Evolutionary conservation across 352 stramenopile genomes (phyloP), one percentile per base, ranked within the genome.

Genomic region (Phytophthora vignae): DNA sequence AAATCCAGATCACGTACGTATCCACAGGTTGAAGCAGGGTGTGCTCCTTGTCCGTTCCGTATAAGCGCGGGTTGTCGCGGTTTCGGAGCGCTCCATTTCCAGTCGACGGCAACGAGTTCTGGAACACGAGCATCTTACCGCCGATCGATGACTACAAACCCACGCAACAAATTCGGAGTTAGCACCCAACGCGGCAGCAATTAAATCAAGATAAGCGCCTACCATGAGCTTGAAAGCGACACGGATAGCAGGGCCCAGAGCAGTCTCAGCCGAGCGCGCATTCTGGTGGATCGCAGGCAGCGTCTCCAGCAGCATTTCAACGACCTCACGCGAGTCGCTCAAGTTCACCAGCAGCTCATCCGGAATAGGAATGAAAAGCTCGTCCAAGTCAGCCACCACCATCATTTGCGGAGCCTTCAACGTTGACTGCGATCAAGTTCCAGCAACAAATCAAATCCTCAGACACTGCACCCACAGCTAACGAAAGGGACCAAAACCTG

Each of bases 281-380:
- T 98, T 83, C 83, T 95, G 75, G 76, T 91, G 93, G 90, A 99
- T 91, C 27, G 81, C 42, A 60, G 97, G 97, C 4, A 99, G 84
- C 49, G 87, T 94, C 65, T 99, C 97, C 40, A 99, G 87, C 67
- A 99, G 94, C 48, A 85, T 80, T 46, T 99, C 97, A 17, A 99
- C 84, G 11, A 99, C 83, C 11, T 96, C 83, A 40, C 97, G 87
- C 44, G 88, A 98, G 71, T 99, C 89, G 40, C 89, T 93, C 57
- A 99, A 77, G 81, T 99, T 99, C 11, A 99, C 98, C 48, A 99
- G 86, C 52, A 99, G 81, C 79, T 99, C 96, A 71, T 99, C 98
- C 12, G 90, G 90, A 50, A 97, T 95, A n/a, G 90, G 90, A 58
- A 95, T 96, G 77, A 97, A 97, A 1, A 96, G 82, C 49, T 97